Evolutionary conservation across 2,329 filamentous ascomycete genomes (phyloP), one percentile per base, ranked within the genome.

Genomic region (Cytospora paraplurivora): DNA sequence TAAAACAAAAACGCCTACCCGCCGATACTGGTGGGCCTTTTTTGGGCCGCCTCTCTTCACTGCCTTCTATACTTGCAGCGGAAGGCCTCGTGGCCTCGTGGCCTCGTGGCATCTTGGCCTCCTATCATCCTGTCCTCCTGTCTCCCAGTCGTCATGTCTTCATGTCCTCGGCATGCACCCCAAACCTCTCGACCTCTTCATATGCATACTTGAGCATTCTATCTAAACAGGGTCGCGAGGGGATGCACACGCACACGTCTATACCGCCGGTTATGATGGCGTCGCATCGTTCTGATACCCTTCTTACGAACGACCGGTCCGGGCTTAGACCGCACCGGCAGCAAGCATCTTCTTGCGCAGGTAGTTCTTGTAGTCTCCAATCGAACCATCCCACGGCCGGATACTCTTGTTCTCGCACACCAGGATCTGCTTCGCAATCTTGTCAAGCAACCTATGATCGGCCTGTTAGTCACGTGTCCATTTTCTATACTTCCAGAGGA

Each of bases 341-440:
- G 86, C 86, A 74, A 97, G 81, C 95, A 99, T 99, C 92, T 98
- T 98, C 89, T 98, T 98, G 76, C 94, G 89, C 74, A 99, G 86
- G 81, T 97, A 88, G 82, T 96, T 91, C 91, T 99, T 99, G 91
- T 99, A 99, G 66, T 93, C 88, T 71, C 89, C 89, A 74, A 99
- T 99, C 68, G 80, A 82, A 72, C 94, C 94, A 68, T 94, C 88
- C 95, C 95, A 99, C 72, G 87, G 81, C 72, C 85, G 88, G 71
- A 98, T 93, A 15, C 93, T 93, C 85, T 93, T 93, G 88, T 99
- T 93, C 82, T 99, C 95, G 80, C 96, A 99, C 62, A 99, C 95
- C 81, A 99, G 88, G 79, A 99, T 99, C 78, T 99, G 92, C 86
- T 99, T 99, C 72, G 95, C 95, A 77, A 99, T 98, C 85, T 97